A percentile compares a stretch with the other conserved stretches of the same genome.
Evolutionary conservation across 495 filamentous ascomycete genomes (phyloP).

Genomic region (Podospora fimiseda): DNA sequence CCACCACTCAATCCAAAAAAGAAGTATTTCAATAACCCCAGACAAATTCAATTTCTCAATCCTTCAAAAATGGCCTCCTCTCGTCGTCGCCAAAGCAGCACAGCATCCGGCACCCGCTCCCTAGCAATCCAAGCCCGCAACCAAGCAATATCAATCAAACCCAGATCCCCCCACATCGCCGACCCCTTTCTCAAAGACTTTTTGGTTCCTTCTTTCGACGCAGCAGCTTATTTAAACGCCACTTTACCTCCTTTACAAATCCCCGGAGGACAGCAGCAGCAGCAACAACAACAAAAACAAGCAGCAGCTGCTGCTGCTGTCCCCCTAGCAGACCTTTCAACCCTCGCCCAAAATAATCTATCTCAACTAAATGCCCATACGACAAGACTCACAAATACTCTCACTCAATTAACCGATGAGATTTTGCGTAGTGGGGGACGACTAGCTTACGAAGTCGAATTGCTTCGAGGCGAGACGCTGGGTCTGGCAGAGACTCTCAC

Average conservation of each 20-base stretch:
- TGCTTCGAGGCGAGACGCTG: slow-evolving; percentile 79
- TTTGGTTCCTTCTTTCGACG: slow-evolving; percentile 66
- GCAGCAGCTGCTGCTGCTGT: slow-evolving; percentile 40
- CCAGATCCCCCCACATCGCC: slow-evolving; percentile 50
- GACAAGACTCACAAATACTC: slow-evolving; percentile 67
- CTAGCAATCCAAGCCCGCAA: slow-evolving; percentile 21
- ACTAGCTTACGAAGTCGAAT: slow-evolving; percentile 90
- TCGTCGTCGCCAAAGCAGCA: slow-evolving; percentile 27
- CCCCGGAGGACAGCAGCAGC: slow-evolving; percentile 14
- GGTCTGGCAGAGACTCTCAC: slow-evolving; percentile 69
- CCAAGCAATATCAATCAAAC: slow-evolving; percentile 25
- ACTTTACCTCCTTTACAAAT: slow-evolving; percentile 59
- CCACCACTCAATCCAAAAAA: no score
- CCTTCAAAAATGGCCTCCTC: no score
- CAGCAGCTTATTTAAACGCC: slow-evolving; percentile 73
- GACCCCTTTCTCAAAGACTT: slow-evolving; percentile 63
- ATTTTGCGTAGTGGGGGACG: slow-evolving; percentile 81
- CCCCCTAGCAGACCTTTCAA: slow-evolving; percentile 67
- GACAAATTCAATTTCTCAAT: no score
- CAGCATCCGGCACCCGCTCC: slow-evolving; percentile 17
- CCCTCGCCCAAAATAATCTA: slow-evolving; percentile 75
- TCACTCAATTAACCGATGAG: slow-evolving; percentile 89
- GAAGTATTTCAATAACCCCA: no score
- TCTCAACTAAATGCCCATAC: slow-evolving; percentile 85
- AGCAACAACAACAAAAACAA: no score